Percentiles rank a stretch among this genome's conserved stretches.
These are phyloP conservation scores for Rhizopogon roseolus DNA, from an alignment of 768 basidiomycete species.

Conservation along the genomic window DNA sequence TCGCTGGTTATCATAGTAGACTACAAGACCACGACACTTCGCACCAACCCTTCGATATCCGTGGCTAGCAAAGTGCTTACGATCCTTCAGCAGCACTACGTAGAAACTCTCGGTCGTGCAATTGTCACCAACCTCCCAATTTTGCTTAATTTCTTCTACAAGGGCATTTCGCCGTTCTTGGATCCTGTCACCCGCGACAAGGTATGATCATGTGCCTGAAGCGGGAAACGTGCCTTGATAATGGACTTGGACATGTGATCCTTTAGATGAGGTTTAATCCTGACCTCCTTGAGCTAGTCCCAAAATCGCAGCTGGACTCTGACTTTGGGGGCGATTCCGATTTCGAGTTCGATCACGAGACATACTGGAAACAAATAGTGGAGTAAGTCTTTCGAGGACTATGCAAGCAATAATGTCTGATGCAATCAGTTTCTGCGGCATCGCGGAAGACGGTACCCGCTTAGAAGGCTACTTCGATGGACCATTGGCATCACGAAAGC, in stretches of 20 bases:
- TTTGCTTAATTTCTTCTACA: conserved; percentile 73
- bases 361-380: conserved; percentile 78
- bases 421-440: conserved; percentile 46
- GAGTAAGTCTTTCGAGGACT: conserved; percentile 36
- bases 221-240: not conserved
- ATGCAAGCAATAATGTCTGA: not conserved
- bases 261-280: conserved; percentile 86
- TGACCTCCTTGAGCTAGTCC: conserved; percentile 69
- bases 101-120: conserved; percentile 82
- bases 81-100: conserved; percentile 86
- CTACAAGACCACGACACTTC: conserved; percentile 76
- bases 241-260: not conserved
- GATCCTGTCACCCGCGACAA: conserved; percentile 89
- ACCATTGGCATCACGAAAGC: not conserved
- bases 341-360: conserved; percentile 67
- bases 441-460: conserved; percentile 53
- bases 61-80: conserved; percentile 71
- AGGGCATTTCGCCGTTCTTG: conserved; percentile 80
- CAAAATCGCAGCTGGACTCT: conserved; percentile 69
- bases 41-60: conserved; percentile 80
- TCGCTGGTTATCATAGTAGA: conserved; percentile 81
- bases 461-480: conserved; percentile 26
- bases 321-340: conserved; percentile 78
- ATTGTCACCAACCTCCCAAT: conserved; percentile 78
- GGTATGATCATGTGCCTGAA: conserved; percentile 33